Base-by-base conservation (phyloP, 1,284 basidiomycete species). In the Sporisorium sorghi region DNA sequence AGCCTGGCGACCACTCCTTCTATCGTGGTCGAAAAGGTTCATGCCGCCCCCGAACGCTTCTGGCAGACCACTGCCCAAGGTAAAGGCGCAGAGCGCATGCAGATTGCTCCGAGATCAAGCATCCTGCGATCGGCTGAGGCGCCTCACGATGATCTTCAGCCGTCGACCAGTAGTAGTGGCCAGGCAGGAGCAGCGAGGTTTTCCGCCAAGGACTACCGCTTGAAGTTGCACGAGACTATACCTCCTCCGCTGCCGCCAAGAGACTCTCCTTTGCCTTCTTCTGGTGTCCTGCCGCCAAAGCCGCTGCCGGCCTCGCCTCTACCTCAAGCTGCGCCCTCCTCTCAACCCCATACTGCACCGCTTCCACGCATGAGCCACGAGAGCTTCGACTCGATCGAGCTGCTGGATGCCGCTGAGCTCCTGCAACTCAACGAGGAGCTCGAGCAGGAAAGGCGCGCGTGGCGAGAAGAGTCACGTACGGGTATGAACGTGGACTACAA, bases 241-340 rank as follows among this genome's bases (percentile, higher is more conserved):
- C 50, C 61, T 23, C 67, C 67, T 14, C 67, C 67, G 4, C 30
- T 63, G 2, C 57, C 61, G 24, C 67, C 67, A 1, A 57, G 57
- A 40, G 59, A 54, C 17, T 33, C 44, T 5, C 37, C 53, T 5
- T 15, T 33, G 7, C 39, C 49, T n/a, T 47, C 43, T 2, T 53
- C 53, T 2, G 43, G 21, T 5, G 28, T 44, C 15, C 10, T 53
- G 12, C 35, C 53, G 2, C 8, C 43, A 5, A 60, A 57, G 57
- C 43, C 60, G 2, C 28, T 64, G 28, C 58, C 67, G 4, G 23
- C 60, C 12, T 21, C 37, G 6, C 60, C 59, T 21, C 12, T 35
- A 5, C 67, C 60, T 28, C n/a, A n/a, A n/a, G n/a, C n/a, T n/a
- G n/a, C n/a, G n/a, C n/a, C n/a, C n/a, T n/a, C n/a, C n/a, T n/a